These are phyloP conservation scores for Cutaneotrichosporon sp. DNA, from an alignment of 1,284 basidiomycete species.

Conservation along the genomic window DNA sequence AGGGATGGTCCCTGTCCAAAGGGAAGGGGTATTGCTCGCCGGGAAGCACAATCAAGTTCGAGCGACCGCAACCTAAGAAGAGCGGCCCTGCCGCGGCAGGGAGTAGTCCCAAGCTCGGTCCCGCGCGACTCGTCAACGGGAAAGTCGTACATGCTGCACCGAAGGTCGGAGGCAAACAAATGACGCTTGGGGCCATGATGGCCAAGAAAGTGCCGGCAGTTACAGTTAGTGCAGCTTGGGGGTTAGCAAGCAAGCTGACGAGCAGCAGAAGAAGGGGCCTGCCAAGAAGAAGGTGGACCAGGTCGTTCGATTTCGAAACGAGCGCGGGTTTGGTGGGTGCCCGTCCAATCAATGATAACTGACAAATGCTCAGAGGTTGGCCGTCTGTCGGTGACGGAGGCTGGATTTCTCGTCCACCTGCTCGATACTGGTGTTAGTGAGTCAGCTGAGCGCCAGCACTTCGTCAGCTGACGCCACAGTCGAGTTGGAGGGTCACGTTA, in stretches of 20 bases:
- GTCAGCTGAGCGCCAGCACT: slow-evolving; percentile 8
- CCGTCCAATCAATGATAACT: not conserved
- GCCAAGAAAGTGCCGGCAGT: slow-evolving; percentile 34
- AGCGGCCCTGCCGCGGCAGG: too few relatives aligned
- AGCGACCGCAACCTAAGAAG: slow-evolving; percentile 35
- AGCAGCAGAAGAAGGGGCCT: slow-evolving; percentile 27
- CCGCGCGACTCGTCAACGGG: slow-evolving; percentile 40
- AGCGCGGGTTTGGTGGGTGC: slow-evolving; percentile 41
- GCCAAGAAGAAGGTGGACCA: slow-evolving; percentile 45
- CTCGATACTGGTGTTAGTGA: slow-evolving; percentile 45
- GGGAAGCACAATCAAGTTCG: slow-evolving; percentile 43
- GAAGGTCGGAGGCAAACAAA: slow-evolving; percentile 35
- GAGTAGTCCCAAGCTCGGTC: slow-evolving; percentile 34
- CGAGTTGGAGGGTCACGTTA: slow-evolving; percentile 41
- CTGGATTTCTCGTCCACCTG: slow-evolving; percentile 43
- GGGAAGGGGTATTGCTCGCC: slow-evolving; percentile 48
- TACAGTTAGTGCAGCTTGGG: slow-evolving; percentile 9
- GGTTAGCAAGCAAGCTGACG: not conserved
- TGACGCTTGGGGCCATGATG: slow-evolving; percentile 45
- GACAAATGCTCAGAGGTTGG: slow-evolving; percentile 39
- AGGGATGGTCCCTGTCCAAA: slow-evolving; percentile 48
- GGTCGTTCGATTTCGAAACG: slow-evolving; percentile 46
- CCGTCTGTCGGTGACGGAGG: slow-evolving; percentile 43
- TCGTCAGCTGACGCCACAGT: slow-evolving; percentile 19
- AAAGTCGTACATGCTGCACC: slow-evolving; percentile 39